Evolutionary conservation across 2,329 filamentous ascomycete species (phyloP), one percentile per base, ranked within the genome.

Genomic region (Epichloe gansuensis): DNA sequence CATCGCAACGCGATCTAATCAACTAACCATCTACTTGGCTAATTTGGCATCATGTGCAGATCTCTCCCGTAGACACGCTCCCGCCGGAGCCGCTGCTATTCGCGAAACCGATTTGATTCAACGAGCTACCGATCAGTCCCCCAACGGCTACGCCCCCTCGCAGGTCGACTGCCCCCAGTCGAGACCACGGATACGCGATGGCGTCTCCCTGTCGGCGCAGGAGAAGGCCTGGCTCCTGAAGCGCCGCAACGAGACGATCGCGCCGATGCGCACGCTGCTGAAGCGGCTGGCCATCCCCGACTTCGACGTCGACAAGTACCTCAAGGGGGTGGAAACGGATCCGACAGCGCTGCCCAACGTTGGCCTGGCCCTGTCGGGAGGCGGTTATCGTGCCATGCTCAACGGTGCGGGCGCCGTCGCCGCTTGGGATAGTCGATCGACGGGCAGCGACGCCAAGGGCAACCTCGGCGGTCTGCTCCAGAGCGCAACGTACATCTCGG

Each of bases 381-480:
- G 89, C 63, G 89, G 89, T 38, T 95, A 93, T 65, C 77, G 89
- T 52, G 89, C 89, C n/a, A 74, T 94, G 71, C 73, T 90, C 71
- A 91, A 86, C 62, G 89, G 87, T 39, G 89, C 84, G 15, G 89
- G 89, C 54, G 84, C 84, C 43, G 60, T 95, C 15, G 79, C 85
- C 34, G 89, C 89, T 0, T 90, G 89, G 58, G 89, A 95, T 65
- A 78, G 69, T 59, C 79, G 89, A 21, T 89, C 85, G 0, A 64
- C 73, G 0, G 66, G 66, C 34, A 68, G 65, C 54, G 57, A 59
- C 8, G 56, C 57, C 25, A 61, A 69, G 3, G 87, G 87, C 4
- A 85, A 89, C 47, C 73, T 95, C 25, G 87, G 89, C 49, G 89
- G 89, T 4, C 69, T 95, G 56, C 71, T 95, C 55, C 89, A 95